Base-by-base conservation (phyloP, 371 early-diverging fungal genomes). In the Mucor circinelloides region DNA sequence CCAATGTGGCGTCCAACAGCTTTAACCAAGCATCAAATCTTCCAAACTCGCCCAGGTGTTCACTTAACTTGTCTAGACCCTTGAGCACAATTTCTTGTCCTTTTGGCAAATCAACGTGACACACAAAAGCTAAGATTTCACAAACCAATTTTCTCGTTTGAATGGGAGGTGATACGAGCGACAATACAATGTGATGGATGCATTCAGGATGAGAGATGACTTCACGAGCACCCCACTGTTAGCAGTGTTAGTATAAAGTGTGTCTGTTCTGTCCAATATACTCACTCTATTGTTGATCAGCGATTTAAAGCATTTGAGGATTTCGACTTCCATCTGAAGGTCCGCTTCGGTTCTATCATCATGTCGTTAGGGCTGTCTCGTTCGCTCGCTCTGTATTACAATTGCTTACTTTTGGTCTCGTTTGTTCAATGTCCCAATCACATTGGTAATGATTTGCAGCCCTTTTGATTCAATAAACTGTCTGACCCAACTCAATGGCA, bases 11-110 rank as follows among this genome's bases (percentile, higher is more conserved):
- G 59, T 92, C 92, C 21, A 93, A 70, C n/a, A 91, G 76, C 15
- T 85, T 84, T 66, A 95, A 77, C 95, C 94, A 94, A 7, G 91
- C 91, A 71, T 92, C 93, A 62, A 94, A 94, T 21, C 93, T 82
- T 9, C 87, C 87, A 54, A 80, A 80, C 60, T 87, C 88, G 34
- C 78, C 80, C 58, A 85, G 75, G 68, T 87, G 82, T 32, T 88
- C 85, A 58, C 80, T 81, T 54, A 89, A 72, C 61, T 87, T 83
- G 30, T 89, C 89, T 62, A 90, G 74, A 6, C 93, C 93, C 64
- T 88, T 85, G 17, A 94, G 75, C n/a, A 94, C 94, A 31, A 90
- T 72, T n/a, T 85, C 85, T 70, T 93, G 94, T 28, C 94, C 95
- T 6, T 80, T 82, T 10, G 93, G 93, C 34, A 89, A 84, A 69